Conservation (phyloP, 1,284 basidiomycete genomes). For the Leccinum colubrinum region DNA sequence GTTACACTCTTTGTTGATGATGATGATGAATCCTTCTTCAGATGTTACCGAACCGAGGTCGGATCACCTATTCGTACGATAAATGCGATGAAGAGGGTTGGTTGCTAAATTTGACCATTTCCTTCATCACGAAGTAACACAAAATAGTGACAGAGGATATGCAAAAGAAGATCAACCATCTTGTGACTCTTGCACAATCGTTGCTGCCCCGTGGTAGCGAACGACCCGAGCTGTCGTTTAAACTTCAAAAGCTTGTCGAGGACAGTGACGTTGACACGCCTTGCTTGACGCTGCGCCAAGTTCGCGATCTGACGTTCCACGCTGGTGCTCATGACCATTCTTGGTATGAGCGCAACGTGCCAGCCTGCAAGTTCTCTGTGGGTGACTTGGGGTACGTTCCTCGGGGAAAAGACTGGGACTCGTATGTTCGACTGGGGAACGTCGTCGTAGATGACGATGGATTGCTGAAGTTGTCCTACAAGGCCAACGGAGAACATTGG, state of each 20-base stretch:
- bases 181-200: constrained; percentile 36
- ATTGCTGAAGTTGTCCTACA: constrained; percentile 19
- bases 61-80: constrained; percentile 19
- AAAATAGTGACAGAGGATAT: constrained; percentile 28
- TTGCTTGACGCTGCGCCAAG: constrained; percentile 36
- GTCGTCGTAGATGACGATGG: constrained; percentile 32
- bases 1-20: background rate
- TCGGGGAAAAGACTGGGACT: constrained; percentile 31
- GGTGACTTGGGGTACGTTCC: constrained; percentile 50
- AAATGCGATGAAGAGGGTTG: constrained; percentile 21
- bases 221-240: constrained; percentile 29
- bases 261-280: constrained; percentile 30
- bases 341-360: constrained; percentile 42
- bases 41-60: constrained; percentile 39
- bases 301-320: constrained; percentile 40
- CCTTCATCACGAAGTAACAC: constrained; percentile 6
- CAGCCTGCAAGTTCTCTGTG: constrained; percentile 38
- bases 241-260: constrained; percentile 35
- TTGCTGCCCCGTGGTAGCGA: constrained; percentile 39
- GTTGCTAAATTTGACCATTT: background rate
- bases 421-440: constrained; percentile 43
- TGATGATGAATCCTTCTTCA: constrained; percentile 8
- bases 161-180: constrained; percentile 37
- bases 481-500: constrained; percentile 33
- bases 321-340: constrained; percentile 38